Evolutionary conservation across 768 basidiomycete genomes (phyloP).

Genomic region (Leccinum barrowsii): DNA sequence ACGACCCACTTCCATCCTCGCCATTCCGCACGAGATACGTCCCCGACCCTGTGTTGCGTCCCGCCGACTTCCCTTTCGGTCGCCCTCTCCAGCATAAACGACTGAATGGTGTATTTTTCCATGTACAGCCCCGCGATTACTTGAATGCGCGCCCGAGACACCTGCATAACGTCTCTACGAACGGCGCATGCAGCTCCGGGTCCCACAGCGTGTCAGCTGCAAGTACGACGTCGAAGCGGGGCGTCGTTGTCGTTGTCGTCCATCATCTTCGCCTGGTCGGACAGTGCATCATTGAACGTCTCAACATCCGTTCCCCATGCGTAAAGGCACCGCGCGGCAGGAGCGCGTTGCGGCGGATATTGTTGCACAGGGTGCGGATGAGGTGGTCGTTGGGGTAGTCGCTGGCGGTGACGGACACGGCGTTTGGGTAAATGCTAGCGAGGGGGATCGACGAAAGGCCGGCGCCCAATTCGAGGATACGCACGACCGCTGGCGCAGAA

Average conservation of each 20-base stretch:
- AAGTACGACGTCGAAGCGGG: constrained; percentile 59
- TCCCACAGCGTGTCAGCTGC: constrained; percentile 84
- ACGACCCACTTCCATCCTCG: constrained; percentile 71
- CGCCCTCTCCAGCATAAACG: constrained; percentile 37
- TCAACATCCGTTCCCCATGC: constrained; percentile 59
- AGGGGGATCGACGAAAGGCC: constrained; percentile 70
- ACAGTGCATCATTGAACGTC: constrained; percentile 11
- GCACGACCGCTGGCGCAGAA: constrained; percentile 16
- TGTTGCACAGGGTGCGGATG: constrained; percentile 54
- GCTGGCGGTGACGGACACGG: constrained; percentile 45
- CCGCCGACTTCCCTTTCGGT: constrained; percentile 49
- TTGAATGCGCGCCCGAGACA: constrained; percentile 35
- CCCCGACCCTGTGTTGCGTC: constrained; percentile 44
- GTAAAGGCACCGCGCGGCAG: constrained; percentile 54
- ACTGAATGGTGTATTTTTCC: constrained; percentile 61
- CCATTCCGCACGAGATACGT: constrained; percentile 42
- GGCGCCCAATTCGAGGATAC: constrained; percentile 70
- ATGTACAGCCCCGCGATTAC: constrained; percentile 63
- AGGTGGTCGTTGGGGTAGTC: constrained; percentile 72
- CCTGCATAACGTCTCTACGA: constrained; percentile 49
- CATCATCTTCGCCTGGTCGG: background rate
- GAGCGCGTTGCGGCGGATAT: constrained; percentile 51
- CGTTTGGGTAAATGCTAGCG: constrained; percentile 43
- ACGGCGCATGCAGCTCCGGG: constrained; percentile 50
- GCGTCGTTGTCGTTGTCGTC: too few species aligned